Base-by-base conservation (phyloP, 1,139 yeast genomes). In the Lodderomyces jiufengensis region DNA sequence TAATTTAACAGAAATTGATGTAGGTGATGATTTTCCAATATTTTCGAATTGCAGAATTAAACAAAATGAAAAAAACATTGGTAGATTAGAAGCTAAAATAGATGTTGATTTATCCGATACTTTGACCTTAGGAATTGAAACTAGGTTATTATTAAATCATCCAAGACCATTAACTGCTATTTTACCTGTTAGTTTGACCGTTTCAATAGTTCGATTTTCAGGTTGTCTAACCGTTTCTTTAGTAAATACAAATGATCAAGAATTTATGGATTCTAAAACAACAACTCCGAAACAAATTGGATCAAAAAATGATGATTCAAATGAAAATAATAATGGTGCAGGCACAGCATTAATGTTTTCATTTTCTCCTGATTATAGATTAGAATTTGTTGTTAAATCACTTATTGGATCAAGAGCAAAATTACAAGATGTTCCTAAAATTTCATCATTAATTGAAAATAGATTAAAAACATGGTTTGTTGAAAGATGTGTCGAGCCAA, bases 1-100 rank as follows among this genome's bases (percentile, higher is more conserved):
- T 30, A 75, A 73, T 42, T 78, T 94, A 34, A 85, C 94, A 1
- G 97, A 90, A 50, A 77, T 92, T 22, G 94, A 90, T 52, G 81
- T 92, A 41, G 99, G 99, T 26, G 87, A 88, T 54, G 97, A 90
- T 56, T 94, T 82, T 54, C 99, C 99, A 2, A 86, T 92, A 33
- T 85, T 92, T 55, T 84, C 95, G 41, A 92, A 94, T 55, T 92
- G 99, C 60, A 74, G 95, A 33, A 85, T 94, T 20, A 73, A 72
- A 42, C 81, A 81, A 45, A 73, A 64, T 40, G 52, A 55, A 34
- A 68, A 76, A 35, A 62, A 61, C 11, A 47, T 60, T 1, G 79
- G 79, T 10, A 69, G 85, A 40, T 57, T 84, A 32, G 97, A 92
- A 55, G 97, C 96, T 0, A 88, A 84, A 45, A 90, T 94, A 33